Conservation (phyloP, 768 basidiomycete species). For the Leccinum ochraceum region DNA sequence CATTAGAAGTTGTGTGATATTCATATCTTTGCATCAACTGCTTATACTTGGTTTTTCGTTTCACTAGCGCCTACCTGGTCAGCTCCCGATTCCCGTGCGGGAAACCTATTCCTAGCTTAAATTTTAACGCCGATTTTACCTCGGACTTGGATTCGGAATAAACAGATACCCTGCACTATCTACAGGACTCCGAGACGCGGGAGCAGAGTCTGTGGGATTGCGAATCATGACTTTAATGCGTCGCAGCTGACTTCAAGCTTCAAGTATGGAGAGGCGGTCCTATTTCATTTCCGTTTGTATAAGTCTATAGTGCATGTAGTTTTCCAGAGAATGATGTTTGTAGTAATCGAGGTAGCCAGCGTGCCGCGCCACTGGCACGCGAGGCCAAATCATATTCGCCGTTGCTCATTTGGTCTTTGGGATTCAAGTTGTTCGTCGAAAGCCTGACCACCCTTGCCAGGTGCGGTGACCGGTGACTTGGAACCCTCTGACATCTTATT, state of each 20-base stretch:
- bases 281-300: neutral
- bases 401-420: too few relatives aligned
- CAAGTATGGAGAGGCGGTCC: neutral
- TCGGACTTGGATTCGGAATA: neutral
- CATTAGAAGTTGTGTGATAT: slow-evolving; percentile 21
- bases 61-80: slow-evolving; percentile 28
- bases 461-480: neutral
- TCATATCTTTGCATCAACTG: neutral
- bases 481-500: neutral
- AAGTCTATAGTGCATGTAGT: neutral
- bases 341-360: neutral
- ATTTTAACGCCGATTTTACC: neutral
- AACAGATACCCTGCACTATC: neutral
- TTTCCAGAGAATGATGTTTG: neutral
- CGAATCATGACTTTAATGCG: neutral
- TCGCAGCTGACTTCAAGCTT: neutral
- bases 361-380: neutral
- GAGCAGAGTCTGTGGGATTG: neutral
- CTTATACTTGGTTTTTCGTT: neutral
- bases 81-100: slow-evolving; percentile 23
- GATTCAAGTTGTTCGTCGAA: too few relatives aligned
- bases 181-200: neutral
- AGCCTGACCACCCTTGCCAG: too few relatives aligned
- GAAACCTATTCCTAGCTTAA: neutral
- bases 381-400: neutral